These are phyloP conservation scores for Pseudogymnoascus sp. DNA, from an alignment of 2,329 filamentous ascomycete genomes.

Conservation along the genomic window DNA sequence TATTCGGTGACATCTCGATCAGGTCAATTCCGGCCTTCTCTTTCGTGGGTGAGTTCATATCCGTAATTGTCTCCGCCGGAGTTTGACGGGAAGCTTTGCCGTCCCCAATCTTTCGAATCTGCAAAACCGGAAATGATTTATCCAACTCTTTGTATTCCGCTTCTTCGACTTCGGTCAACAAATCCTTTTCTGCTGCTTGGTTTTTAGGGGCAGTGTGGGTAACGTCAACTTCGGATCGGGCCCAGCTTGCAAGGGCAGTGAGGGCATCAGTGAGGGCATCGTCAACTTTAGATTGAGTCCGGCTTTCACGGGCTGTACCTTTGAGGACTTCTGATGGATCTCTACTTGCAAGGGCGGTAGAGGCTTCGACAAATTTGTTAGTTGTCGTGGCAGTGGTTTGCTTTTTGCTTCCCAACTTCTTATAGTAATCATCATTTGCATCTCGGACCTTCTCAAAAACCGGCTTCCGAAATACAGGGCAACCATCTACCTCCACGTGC, in stretches of 20 bases:
- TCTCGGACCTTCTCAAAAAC: not conserved
- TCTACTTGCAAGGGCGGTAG: not conserved
- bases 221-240: not conserved
- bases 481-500: constrained; percentile 19
- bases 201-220: not conserved
- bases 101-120: not conserved
- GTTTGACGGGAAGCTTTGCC: not conserved
- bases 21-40: not conserved
- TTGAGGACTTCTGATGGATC: not conserved
- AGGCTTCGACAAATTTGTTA: not conserved
- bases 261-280: too few species aligned
- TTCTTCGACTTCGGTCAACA: not conserved
- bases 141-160: not conserved
- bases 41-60: not conserved
- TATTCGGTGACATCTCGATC: not conserved
- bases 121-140: not conserved
- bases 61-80: too few species aligned
- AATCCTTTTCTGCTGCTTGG: not conserved
- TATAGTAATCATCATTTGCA: not conserved
- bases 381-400: not conserved
- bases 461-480: not conserved
- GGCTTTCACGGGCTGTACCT: not conserved
- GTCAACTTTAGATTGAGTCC: not conserved
- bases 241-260: not conserved
- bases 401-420: not conserved